Evolutionary conservation across 371 early-diverging fungal genomes (phyloP).

Genomic region (Blastocladiella emersonii): DNA sequence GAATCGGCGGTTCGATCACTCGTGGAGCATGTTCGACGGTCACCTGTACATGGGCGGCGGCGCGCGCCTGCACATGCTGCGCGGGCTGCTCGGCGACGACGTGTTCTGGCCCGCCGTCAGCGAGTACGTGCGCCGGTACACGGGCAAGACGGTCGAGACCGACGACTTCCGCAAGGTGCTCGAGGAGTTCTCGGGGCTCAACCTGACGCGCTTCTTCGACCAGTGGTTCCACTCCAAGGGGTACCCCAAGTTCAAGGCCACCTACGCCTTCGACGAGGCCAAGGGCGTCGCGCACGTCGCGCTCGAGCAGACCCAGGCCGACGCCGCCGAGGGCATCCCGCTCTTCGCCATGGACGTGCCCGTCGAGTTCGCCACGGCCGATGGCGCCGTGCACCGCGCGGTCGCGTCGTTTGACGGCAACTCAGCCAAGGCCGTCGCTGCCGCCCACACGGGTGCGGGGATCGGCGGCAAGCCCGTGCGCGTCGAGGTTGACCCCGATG

Average conservation of each 20-base stretch:
- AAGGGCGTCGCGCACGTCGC: slow-evolving; percentile 18
- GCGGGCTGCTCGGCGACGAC: slow-evolving; percentile 30
- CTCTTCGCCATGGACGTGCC: slow-evolving; percentile 33
- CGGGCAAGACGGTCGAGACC: slow-evolving; percentile 29
- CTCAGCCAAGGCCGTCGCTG: background rate
- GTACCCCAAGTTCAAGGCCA: slow-evolving; percentile 32
- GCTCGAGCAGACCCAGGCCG: slow-evolving; percentile 35
- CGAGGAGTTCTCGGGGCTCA: slow-evolving; percentile 33
- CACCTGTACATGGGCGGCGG: slow-evolving; percentile 34
- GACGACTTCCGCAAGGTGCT: slow-evolving; percentile 34
- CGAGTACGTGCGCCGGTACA: slow-evolving; percentile 24
- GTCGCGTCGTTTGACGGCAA: slow-evolving; percentile 17
- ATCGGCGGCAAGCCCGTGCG: slow-evolving; percentile 17
- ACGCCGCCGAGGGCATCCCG: slow-evolving; percentile 22
- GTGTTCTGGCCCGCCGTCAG: slow-evolving; percentile 37
- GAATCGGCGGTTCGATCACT: slow-evolving; percentile 30
- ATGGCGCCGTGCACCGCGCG: slow-evolving; percentile 13
- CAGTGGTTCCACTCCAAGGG: slow-evolving; percentile 44
- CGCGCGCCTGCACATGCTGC: slow-evolving; percentile 38
- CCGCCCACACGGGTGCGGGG: background rate
- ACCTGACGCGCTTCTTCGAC: slow-evolving; percentile 44
- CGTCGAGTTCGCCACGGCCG: slow-evolving; percentile 27
- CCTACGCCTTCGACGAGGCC: slow-evolving; percentile 19
- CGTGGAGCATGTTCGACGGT: slow-evolving; percentile 17
- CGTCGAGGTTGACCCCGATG: slow-evolving; percentile 38